Evolutionary conservation across 2,329 filamentous ascomycete genomes (phyloP).

Genomic region (Trichoderma afroharzianum): DNA sequence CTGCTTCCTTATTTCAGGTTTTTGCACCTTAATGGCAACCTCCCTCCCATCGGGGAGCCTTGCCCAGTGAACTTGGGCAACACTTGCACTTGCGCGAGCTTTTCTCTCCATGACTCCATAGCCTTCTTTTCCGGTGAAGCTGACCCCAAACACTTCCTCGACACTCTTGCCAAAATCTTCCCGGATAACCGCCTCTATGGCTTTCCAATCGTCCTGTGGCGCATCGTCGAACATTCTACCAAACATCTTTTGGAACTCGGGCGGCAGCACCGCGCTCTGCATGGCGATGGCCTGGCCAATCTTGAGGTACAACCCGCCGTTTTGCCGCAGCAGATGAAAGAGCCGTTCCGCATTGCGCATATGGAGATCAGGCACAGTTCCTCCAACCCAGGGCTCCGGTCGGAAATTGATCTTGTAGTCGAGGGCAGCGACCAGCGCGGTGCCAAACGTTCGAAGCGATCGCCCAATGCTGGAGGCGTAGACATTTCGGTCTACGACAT

Average conservation of each 20-base stretch:
- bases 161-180: conserved; percentile 84
- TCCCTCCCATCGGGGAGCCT: conserved; percentile 79
- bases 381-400: conserved; percentile 68
- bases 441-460: conserved; percentile 75
- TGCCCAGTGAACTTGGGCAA: conserved; percentile 97
- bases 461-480: conserved; percentile 78
- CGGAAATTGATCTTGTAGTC: conserved; percentile 98
- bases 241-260: conserved; percentile 96
- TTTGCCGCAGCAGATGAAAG: conserved; percentile 74
- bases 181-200: conserved; percentile 78
- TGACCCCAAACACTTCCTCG: conserved; percentile 90
- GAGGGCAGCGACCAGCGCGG: conserved; percentile 73
- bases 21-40: conserved; percentile 95
- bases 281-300: conserved; percentile 98
- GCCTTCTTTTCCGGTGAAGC: conserved; percentile 69
- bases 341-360: conserved; percentile 77
- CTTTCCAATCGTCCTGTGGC: conserved; percentile 84
- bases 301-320: conserved; percentile 94
- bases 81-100: conserved; percentile 75
- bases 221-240: conserved; percentile 96
- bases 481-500: conserved; percentile 66
- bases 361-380: conserved; percentile 74
- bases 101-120: conserved; percentile 59
- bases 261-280: conserved; percentile 90
- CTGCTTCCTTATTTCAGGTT: conserved; percentile 76